phyloP scores from a whole-genome alignment of 352 stramenopile species.

The Phytophthora hybrid region DNA sequence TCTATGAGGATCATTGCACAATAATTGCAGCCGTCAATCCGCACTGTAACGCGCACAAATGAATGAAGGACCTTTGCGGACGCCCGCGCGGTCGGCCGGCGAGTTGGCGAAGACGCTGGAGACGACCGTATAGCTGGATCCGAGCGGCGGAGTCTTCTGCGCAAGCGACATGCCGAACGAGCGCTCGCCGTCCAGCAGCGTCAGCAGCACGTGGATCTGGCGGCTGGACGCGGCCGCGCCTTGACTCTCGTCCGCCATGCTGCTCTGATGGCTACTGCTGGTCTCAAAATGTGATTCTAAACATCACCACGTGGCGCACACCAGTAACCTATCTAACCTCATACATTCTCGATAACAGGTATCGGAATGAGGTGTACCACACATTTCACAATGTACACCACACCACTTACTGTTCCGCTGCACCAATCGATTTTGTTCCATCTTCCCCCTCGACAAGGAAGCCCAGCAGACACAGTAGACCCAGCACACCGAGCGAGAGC shows the following conservation, averaged over 20 bases:
- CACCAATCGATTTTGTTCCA: slow-evolving; percentile 40
- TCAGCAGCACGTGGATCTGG: slow-evolving; percentile 48
- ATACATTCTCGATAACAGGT: not conserved
- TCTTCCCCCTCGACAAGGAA: slow-evolving; percentile 7
- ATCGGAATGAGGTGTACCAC: too few species aligned
- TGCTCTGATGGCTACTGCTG: slow-evolving; percentile 11
- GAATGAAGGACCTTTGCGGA: slow-evolving; percentile 50
- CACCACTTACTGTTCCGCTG: slow-evolving; percentile 6
- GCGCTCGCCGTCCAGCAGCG: slow-evolving; percentile 52
- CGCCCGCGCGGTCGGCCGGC: slow-evolving; percentile 59
- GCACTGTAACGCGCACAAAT: slow-evolving; percentile 13
- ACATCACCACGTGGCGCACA: slow-evolving; percentile 2
- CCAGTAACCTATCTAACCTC: not conserved
- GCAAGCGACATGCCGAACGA: slow-evolving; percentile 82
- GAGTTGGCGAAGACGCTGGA: slow-evolving; percentile 68
- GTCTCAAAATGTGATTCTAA: too few species aligned
- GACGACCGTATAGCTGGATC: slow-evolving; percentile 51
- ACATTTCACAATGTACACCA: not conserved
- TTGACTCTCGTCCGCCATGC: slow-evolving; percentile 1
- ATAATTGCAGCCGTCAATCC: not conserved
- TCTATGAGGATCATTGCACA: not conserved
- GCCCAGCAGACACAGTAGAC: not conserved
- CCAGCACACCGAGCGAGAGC: not conserved
- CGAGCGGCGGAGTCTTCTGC: slow-evolving; percentile 31
- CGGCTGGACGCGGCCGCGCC: not conserved